Evolutionary conservation across 148 eudicot genomes (phyloP).

Genomic region (Arctostaphylos glauca): DNA sequence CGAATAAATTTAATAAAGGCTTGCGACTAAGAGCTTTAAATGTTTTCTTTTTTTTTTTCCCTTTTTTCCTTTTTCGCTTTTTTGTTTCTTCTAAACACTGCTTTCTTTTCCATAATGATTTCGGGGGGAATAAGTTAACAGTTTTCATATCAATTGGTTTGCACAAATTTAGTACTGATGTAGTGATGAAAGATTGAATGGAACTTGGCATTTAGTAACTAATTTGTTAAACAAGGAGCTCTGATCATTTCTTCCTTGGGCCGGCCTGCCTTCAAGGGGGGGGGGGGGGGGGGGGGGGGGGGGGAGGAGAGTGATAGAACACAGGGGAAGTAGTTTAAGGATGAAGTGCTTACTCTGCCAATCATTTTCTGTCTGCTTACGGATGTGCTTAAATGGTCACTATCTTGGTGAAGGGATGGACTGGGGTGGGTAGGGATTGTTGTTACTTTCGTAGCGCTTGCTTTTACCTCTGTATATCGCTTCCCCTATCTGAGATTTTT

Average conservation of each 20-base stretch:
- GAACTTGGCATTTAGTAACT: constrained; percentile 5
- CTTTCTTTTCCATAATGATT: background rate
- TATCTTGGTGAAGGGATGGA: no score
- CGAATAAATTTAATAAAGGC: background rate
- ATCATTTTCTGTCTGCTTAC: no score
- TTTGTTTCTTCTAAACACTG: background rate
- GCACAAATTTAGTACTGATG: background rate
- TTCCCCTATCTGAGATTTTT: no score
- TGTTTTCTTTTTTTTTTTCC: constrained; percentile 1
- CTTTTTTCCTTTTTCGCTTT: background rate
- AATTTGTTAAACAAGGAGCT: background rate
- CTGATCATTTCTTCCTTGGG: background rate
- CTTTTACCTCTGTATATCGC: no score
- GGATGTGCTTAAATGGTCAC: no score
- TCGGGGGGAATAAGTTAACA: background rate
- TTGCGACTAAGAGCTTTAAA: background rate
- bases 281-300: no score
- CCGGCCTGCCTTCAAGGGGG: no score
- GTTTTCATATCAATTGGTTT: background rate
- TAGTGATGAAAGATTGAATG: constrained; percentile 4
- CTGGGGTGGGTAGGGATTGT: no score
- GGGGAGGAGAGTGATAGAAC: no score
- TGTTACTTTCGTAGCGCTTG: no score
- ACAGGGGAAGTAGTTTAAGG: no score
- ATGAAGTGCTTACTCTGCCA: no score